These are phyloP conservation scores for Linanthus parryae DNA, from an alignment of 148 eudicot species.

Conservation along the genomic window DNA sequence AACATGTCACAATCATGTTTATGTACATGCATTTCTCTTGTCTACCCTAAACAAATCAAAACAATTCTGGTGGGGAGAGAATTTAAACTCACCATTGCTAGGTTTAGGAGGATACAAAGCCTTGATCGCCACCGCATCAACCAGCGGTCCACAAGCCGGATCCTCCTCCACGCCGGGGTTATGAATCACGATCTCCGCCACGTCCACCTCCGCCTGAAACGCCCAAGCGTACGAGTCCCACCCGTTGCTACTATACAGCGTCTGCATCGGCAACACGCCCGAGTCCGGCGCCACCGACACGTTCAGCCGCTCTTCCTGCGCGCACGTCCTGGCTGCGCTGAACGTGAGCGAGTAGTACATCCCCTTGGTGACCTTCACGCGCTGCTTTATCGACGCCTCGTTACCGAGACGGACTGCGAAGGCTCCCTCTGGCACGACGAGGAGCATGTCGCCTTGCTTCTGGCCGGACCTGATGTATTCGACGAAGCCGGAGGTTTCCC, in stretches of 20 bases:
- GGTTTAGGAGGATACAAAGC: constrained; percentile 61
- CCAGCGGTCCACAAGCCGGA: constrained; percentile 33
- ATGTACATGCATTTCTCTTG: too few relatives aligned
- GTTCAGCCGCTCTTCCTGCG: constrained; percentile 73
- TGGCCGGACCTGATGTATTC: constrained; percentile 95
- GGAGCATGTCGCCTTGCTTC: constrained; percentile 90
- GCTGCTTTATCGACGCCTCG: constrained; percentile 80
- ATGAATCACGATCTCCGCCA: constrained; percentile 58
- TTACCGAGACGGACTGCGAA: constrained; percentile 81
- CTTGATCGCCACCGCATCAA: constrained; percentile 71
- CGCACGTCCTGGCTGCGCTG: constrained; percentile 88
- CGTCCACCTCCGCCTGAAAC: constrained; percentile 31
- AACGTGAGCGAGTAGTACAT: constrained; percentile 80
- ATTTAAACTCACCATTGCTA: constrained; percentile 46
- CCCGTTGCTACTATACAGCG: constrained; percentile 77
- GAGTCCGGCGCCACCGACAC: constrained; percentile 73
- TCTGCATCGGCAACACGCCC: constrained; percentile 80
- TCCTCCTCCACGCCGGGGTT: constrained; percentile 92
- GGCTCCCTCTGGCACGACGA: constrained; percentile 84
- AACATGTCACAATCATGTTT: too few relatives aligned
- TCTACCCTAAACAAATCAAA: too few relatives aligned
- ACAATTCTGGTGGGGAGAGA: too few relatives aligned
- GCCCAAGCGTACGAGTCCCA: constrained; percentile 98
- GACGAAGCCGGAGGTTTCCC: constrained; percentile 66
- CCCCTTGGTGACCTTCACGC: constrained; percentile 48